A percentile compares a stretch with the other conserved stretches of the same genome.
These are phyloP conservation scores for Talaromyces sp. DNA, from an alignment of 2,329 filamentous ascomycete species.

Conservation along the genomic window DNA sequence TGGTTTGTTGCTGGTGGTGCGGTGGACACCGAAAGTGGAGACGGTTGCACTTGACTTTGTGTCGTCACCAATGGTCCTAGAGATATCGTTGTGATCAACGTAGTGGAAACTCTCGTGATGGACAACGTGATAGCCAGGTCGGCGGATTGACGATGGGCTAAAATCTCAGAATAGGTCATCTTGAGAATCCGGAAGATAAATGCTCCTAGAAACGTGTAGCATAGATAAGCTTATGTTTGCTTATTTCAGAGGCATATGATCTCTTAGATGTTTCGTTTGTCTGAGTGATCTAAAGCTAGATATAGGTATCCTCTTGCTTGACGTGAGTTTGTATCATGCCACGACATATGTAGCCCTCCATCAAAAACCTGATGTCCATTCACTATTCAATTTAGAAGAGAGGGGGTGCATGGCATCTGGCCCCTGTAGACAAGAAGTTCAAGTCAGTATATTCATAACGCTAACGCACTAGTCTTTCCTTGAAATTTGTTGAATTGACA, in stretches of 20 bases:
- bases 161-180: background rate
- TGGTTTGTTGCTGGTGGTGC: background rate
- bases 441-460: background rate
- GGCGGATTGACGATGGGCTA: background rate
- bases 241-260: background rate
- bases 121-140: background rate
- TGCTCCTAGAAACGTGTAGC: background rate
- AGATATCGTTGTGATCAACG: background rate
- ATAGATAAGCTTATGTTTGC: background rate
- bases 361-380: background rate
- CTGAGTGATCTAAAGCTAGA: too few species aligned
- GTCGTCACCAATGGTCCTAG: background rate
- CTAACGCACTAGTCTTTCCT: background rate
- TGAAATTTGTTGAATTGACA: too few species aligned
- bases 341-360: background rate
- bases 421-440: background rate
- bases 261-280: too few species aligned
- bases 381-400: background rate
- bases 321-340: background rate
- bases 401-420: background rate
- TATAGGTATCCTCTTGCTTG: background rate
- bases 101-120: constrained; percentile 13
- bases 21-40: background rate
- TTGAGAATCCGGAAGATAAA: background rate
- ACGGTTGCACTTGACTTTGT: constrained; percentile 3